Conservation (phyloP, 2,329 filamentous ascomycete species). For the Sporothrix dimorphospora region DNA sequence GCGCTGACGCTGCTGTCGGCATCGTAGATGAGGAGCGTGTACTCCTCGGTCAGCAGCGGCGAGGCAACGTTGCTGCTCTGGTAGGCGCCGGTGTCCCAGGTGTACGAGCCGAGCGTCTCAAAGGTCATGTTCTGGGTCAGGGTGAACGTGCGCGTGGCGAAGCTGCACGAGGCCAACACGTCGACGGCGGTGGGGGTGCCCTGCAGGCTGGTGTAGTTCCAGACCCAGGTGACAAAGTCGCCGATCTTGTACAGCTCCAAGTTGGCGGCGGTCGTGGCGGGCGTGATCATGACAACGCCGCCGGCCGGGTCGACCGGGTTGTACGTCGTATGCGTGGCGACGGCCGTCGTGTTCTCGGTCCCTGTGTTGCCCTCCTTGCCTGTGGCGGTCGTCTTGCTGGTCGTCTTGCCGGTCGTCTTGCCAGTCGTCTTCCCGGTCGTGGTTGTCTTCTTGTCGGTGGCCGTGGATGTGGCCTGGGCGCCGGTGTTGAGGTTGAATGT, state of each 20-base stretch:
- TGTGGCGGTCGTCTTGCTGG: conserved; percentile 26
- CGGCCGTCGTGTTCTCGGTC: conserved; percentile 33
- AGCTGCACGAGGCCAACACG: conserved; percentile 60
- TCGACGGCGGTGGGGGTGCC: conserved; percentile 64
- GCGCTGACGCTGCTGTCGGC: conserved; percentile 55
- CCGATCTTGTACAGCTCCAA: conserved; percentile 63
- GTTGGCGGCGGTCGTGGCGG: conserved; percentile 49
- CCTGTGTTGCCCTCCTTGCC: conserved; percentile 35
- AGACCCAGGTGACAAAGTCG: conserved; percentile 61
- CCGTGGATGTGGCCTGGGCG: conserved; percentile 37
- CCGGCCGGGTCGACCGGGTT: conserved; percentile 53
- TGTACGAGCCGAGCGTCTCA: conserved; percentile 53
- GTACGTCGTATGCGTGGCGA: conserved; percentile 46
- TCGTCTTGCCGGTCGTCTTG: conserved; percentile 32
- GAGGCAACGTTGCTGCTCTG: conserved; percentile 50
- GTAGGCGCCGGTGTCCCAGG: conserved; percentile 61
- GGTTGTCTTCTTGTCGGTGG: conserved; percentile 32
- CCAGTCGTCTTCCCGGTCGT: conserved; percentile 38
- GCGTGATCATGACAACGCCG: conserved; percentile 57
- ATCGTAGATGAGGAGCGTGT: conserved; percentile 66
- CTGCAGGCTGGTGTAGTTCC: conserved; percentile 67
- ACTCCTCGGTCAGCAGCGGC: conserved; percentile 58
- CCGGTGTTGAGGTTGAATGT: conserved; percentile 50
- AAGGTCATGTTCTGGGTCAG: conserved; percentile 67
- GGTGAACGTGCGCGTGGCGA: conserved; percentile 59